Percentiles rank a stretch among this genome's conserved stretches.
These are phyloP conservation scores for Diaporthe destruens DNA, from an alignment of 2,329 filamentous ascomycete genomes.

Conservation along the genomic window DNA sequence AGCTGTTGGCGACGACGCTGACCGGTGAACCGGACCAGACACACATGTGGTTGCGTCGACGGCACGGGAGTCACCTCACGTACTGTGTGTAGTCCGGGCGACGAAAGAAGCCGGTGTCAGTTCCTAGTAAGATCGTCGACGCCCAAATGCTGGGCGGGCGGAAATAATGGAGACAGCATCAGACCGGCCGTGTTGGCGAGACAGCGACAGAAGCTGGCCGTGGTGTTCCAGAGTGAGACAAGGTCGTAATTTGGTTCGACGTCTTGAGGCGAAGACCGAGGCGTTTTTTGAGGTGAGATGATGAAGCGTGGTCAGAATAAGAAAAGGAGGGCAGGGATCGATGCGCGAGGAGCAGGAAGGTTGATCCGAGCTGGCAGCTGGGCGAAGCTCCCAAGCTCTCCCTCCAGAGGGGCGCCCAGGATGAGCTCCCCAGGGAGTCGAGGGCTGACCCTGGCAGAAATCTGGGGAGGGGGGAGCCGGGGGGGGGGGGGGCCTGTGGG, in stretches of 20 bases:
- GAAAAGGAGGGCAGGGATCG: slow-evolving; percentile 9
- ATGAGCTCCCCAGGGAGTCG: background rate
- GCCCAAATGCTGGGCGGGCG: slow-evolving; percentile 2
- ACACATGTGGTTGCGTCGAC: slow-evolving; percentile 7
- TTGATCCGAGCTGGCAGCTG: background rate
- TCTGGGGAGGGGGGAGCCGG: background rate
- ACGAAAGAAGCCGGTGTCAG: background rate
- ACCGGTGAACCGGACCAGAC: slow-evolving; percentile 19
- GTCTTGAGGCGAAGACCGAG: background rate
- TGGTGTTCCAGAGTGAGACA: slow-evolving; percentile 21
- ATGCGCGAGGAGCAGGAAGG: background rate
- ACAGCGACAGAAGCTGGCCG: background rate
- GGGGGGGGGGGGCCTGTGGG: too few species aligned
- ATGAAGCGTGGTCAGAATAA: background rate
- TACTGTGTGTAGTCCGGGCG: background rate
- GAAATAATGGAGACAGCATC: background rate
- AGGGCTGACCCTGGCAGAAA: background rate
- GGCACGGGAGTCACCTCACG: background rate
- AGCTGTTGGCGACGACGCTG: slow-evolving; percentile 1
- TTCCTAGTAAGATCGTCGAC: slow-evolving; percentile 6
- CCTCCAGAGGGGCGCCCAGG: background rate
- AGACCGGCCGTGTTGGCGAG: background rate
- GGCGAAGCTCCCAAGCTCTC: slow-evolving; percentile 3
- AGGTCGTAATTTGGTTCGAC: background rate
- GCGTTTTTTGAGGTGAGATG: background rate